phyloP scores from a whole-genome alignment of 176 grass and related monocot species.

The Carex littledalei region DNA sequence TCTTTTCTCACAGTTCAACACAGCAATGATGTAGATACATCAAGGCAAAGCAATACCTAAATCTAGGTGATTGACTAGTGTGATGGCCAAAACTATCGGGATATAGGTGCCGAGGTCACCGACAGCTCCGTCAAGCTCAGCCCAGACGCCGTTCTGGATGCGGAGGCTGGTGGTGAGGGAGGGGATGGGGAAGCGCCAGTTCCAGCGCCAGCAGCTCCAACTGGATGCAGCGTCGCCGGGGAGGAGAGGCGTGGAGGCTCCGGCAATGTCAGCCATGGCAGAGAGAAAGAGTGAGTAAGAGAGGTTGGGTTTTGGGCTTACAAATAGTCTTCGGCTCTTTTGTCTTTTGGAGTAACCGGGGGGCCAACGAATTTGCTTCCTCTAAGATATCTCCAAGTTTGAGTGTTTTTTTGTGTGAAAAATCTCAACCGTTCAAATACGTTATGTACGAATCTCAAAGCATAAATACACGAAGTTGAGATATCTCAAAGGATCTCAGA shows the following conservation, averaged over 20 bases:
- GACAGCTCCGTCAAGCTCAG: conserved; percentile 65
- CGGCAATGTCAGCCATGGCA: conserved; percentile 6
- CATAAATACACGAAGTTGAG: too few relatives aligned
- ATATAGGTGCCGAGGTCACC: conserved; percentile 92
- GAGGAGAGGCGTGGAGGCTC: conserved; percentile 31
- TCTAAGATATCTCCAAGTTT: too few relatives aligned
- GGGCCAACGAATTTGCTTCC: too few relatives aligned
- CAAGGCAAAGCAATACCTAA: conserved; percentile 14
- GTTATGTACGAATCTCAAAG: too few relatives aligned
- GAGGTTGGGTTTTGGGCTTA: not conserved
- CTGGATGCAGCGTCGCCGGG: not conserved
- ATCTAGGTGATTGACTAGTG: conserved; percentile 59
- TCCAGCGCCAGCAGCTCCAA: not conserved
- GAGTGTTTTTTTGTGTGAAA: too few relatives aligned
- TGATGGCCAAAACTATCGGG: conserved; percentile 77
- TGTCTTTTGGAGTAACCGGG: too few relatives aligned
- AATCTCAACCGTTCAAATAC: too few relatives aligned
- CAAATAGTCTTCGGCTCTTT: not conserved
- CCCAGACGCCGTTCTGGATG: conserved; percentile 55
- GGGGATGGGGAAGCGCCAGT: conserved; percentile 17
- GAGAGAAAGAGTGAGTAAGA: not conserved
- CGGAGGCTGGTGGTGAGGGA: conserved; percentile 18
- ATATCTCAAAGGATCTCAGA: too few relatives aligned
- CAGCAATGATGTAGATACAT: not conserved
- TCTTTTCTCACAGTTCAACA: too few relatives aligned